Conservation (phyloP, 257 asterid species). For the Marsdenia floribunda region DNA sequence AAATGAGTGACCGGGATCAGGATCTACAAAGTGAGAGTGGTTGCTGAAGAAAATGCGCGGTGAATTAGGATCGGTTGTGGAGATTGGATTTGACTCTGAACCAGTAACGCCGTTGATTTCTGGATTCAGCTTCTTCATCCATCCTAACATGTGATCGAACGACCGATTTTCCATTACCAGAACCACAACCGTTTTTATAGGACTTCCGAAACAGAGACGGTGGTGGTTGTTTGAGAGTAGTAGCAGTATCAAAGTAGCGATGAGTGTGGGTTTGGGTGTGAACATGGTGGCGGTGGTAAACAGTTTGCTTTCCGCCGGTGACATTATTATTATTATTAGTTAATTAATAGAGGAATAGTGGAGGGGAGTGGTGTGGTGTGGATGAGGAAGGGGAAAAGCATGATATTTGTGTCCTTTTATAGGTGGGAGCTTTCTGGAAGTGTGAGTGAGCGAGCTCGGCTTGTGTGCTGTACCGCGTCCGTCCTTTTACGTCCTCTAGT, state of each 20-base stretch:
- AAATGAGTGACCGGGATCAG: slow-evolving; percentile 93
- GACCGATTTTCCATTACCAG: slow-evolving; percentile 94
- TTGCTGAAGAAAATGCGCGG: slow-evolving; percentile 40
- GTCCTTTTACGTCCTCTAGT: too few relatives aligned
- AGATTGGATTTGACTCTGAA: slow-evolving; percentile 51
- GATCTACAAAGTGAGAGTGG: slow-evolving; percentile 68
- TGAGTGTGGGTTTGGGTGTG: not conserved
- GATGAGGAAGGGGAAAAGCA: too few relatives aligned
- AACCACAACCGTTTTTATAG: slow-evolving; percentile 80
- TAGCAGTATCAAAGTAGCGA: not conserved
- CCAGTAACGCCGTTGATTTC: slow-evolving; percentile 79
- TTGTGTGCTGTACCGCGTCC: too few relatives aligned
- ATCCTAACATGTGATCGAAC: slow-evolving; percentile 95
- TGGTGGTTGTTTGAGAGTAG: not conserved
- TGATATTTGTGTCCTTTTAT: too few relatives aligned
- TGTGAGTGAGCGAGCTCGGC: too few relatives aligned
- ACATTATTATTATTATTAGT: too few relatives aligned
- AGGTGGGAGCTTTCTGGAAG: too few relatives aligned
- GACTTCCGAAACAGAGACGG: slow-evolving; percentile 21
- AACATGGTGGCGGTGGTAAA: not conserved
- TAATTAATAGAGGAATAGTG: too few relatives aligned
- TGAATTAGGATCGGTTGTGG: slow-evolving; percentile 46
- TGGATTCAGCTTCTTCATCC: slow-evolving; percentile 87
- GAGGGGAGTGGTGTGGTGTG: too few relatives aligned
- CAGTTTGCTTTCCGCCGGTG: too few relatives aligned